A percentile compares a stretch with the other conserved stretches of the same genome.
Conservation (phyloP, 2,329 filamentous ascomycete genomes). For the Nectriaceae sp. region DNA sequence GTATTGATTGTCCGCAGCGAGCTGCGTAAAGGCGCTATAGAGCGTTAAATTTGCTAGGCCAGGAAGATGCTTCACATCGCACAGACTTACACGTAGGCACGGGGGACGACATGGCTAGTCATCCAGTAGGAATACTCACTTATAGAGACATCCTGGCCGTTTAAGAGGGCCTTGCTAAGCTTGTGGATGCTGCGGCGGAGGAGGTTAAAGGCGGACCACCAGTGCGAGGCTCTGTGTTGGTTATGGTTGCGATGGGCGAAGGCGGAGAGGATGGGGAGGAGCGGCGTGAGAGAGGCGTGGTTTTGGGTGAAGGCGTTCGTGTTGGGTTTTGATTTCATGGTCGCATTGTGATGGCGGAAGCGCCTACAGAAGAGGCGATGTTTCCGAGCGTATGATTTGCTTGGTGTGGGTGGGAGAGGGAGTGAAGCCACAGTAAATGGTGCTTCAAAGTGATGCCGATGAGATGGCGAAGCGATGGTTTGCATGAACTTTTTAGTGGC, state of each 20-base stretch:
- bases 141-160: constrained; percentile 3
- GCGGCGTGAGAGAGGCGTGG: constrained; percentile 37
- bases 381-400: too few relatives aligned
- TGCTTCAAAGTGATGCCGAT: too few relatives aligned
- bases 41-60: not conserved
- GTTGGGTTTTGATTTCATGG: constrained; percentile 12
- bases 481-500: too few relatives aligned
- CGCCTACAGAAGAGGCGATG: too few relatives aligned
- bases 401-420: too few relatives aligned
- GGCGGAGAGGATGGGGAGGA: constrained; percentile 63
- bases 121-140: constrained; percentile 31
- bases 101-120: constrained; percentile 32
- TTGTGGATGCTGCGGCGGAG: constrained; percentile 67
- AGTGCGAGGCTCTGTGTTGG: constrained; percentile 79
- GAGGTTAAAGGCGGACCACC: constrained; percentile 75
- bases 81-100: constrained; percentile 37
- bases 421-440: too few relatives aligned
- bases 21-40: constrained; percentile 63
- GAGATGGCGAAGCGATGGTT: too few relatives aligned
- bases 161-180: constrained; percentile 41
- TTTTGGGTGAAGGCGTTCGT: constrained; percentile 13
- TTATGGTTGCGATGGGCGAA: constrained; percentile 86
- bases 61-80: not conserved
- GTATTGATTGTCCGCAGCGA: constrained; percentile 73
- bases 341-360: too few relatives aligned